Percentiles rank a stretch among this genome's conserved stretches.
phyloP scores from a whole-genome alignment of 2,329 filamentous ascomycete genomes.

The Ophiocordyceps camponoti-saundersi region DNA sequence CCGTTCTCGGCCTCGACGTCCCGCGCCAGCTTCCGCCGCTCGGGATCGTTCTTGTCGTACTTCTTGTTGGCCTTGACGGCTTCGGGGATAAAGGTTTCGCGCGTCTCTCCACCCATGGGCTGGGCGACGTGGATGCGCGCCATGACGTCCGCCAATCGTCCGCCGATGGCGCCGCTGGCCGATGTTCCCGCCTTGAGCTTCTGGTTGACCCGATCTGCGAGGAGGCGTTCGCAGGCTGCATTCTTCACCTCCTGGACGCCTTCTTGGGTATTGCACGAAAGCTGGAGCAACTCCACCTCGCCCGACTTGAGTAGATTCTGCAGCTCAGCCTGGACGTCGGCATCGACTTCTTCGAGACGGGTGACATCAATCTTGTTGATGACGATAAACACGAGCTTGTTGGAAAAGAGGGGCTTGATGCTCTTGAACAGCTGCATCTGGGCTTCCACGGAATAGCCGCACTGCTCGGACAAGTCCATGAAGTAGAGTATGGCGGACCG shows the following conservation, averaged over 20 bases:
- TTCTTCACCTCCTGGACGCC: conserved; percentile 93
- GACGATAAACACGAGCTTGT: conserved; percentile 93
- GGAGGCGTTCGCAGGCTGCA: conserved; percentile 77
- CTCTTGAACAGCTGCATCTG: conserved; percentile 93
- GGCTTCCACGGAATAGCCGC: conserved; percentile 80
- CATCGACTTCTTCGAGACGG: conserved; percentile 71
- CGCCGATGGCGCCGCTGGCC: conserved; percentile 57
- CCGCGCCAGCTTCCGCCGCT: conserved; percentile 61
- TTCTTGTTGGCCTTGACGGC: conserved; percentile 66
- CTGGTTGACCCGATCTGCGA: conserved; percentile 84
- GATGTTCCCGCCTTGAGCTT: conserved; percentile 88
- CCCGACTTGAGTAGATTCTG: conserved; percentile 67
- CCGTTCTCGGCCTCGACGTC: conserved; percentile 87
- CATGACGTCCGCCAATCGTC: conserved; percentile 77
- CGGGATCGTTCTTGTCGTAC: conserved; percentile 81
- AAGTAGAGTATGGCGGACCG: conserved; percentile 93
- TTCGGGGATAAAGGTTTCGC: conserved; percentile 79
- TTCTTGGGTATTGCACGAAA: conserved; percentile 89
- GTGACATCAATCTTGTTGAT: conserved; percentile 97
- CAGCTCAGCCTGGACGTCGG: conserved; percentile 60
- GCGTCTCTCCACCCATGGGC: conserved; percentile 63
- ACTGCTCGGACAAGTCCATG: conserved; percentile 95
- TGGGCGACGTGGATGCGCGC: conserved; percentile 93
- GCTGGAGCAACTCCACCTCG: conserved; percentile 82
- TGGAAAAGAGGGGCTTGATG: conserved; percentile 91